These are phyloP conservation scores for Cercospora sp. DNA, from an alignment of 2,329 filamentous ascomycete species.

Conservation along the genomic window DNA sequence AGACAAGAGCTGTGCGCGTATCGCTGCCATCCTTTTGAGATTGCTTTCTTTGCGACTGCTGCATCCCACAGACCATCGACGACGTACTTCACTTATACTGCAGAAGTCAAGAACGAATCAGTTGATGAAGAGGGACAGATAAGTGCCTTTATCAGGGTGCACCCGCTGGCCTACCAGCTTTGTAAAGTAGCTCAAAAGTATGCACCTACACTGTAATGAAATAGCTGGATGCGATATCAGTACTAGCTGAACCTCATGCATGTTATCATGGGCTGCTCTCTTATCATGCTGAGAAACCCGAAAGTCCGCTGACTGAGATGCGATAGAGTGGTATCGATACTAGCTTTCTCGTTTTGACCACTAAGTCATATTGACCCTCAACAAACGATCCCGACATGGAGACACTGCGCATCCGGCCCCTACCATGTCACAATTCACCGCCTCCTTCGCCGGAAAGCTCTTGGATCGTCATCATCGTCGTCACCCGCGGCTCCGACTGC, in stretches of 20 bases:
- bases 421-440: slow-evolving; percentile 3
- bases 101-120: not conserved
- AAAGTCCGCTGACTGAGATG: not conserved
- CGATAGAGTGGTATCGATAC: not conserved
- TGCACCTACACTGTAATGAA: not conserved
- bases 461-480: slow-evolving; percentile 58
- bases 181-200: slow-evolving; percentile 2
- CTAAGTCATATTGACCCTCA: not conserved
- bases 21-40: not conserved
- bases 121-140: not conserved
- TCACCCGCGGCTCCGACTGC: slow-evolving; percentile 30
- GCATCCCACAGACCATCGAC: not conserved
- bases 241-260: not conserved
- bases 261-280: not conserved
- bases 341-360: not conserved
- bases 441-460: slow-evolving; percentile 54
- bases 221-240: not conserved
- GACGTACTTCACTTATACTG: not conserved
- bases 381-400: not conserved
- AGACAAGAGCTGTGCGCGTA: too few species aligned
- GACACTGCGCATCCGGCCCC: not conserved
- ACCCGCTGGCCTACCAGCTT: not conserved
- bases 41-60: not conserved
- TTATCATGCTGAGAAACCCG: not conserved
- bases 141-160: not conserved